Evolutionary conservation across 2,329 filamentous ascomycete species (phyloP).

Genomic region (Scytalidium lignicola): DNA sequence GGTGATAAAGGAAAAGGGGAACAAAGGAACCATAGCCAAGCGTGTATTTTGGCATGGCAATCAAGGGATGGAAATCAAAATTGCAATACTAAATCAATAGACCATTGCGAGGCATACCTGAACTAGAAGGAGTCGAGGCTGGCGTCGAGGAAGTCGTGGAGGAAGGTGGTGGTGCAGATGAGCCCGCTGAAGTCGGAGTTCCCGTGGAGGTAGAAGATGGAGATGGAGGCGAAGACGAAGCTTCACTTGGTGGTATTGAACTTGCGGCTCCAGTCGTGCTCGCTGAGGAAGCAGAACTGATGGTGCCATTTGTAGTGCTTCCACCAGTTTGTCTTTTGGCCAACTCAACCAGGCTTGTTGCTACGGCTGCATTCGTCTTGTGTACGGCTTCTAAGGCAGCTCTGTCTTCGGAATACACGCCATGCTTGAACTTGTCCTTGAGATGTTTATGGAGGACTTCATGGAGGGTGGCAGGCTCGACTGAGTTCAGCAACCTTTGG

Average conservation of each 20-base stretch:
- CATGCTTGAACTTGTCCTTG: constrained; percentile 60
- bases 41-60: background rate
- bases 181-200: too few relatives aligned
- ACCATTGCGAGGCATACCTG: background rate
- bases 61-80: background rate
- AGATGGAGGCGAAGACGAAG: constrained; percentile 2
- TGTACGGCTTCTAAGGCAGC: constrained; percentile 59
- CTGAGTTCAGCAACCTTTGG: constrained; percentile 48
- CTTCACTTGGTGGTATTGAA: constrained; percentile 6
- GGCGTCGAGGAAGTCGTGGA: background rate
- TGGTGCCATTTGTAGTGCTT: constrained; percentile 13
- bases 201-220: background rate
- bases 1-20: background rate
- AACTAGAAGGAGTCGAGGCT: constrained; percentile 1
- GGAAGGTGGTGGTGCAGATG: background rate
- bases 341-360: constrained; percentile 57
- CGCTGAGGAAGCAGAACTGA: constrained; percentile 2
- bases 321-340: constrained; percentile 51
- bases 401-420: constrained; percentile 61
- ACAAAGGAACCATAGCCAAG: background rate
- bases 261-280: constrained; percentile 7
- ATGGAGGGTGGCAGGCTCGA: constrained; percentile 58
- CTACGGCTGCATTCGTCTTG: constrained; percentile 54
- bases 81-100: background rate
- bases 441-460: constrained; percentile 60